phyloP scores from a whole-genome alignment of 2,329 filamentous ascomycete species.

The Aspergillaceae sp. region DNA sequence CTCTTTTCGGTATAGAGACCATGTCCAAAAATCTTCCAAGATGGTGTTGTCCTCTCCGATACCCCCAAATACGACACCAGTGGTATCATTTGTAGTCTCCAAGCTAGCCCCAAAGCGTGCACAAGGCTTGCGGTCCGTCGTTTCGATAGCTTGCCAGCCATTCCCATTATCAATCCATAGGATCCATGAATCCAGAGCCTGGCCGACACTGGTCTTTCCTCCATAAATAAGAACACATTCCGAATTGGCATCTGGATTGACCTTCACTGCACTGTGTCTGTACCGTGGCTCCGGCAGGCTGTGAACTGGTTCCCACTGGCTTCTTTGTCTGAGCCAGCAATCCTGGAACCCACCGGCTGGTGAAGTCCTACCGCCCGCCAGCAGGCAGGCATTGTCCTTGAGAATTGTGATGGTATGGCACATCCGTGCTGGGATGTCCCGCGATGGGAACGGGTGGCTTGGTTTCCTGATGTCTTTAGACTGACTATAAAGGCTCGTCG shows the following conservation, averaged over 20 bases:
- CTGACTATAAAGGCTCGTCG: constrained; percentile 41
- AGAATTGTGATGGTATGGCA: constrained; percentile 70
- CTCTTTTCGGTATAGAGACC: constrained; percentile 46
- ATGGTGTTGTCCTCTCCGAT: constrained; percentile 58
- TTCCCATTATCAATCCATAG: constrained; percentile 42
- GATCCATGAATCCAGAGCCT: constrained; percentile 45
- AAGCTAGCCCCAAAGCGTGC: constrained; percentile 52
- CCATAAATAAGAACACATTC: constrained; percentile 51
- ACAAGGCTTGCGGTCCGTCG: constrained; percentile 29
- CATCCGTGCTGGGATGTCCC: constrained; percentile 44
- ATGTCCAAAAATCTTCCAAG: constrained; percentile 54
- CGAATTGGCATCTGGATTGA: constrained; percentile 29
- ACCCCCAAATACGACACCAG: constrained; percentile 64
- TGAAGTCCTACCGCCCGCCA: constrained; percentile 71
- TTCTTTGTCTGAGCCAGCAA: constrained; percentile 63
- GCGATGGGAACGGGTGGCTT: constrained; percentile 37
- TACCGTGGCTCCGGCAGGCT: constrained; percentile 64
- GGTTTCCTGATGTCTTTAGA: constrained; percentile 39
- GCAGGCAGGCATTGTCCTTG: constrained; percentile 48
- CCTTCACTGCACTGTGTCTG: constrained; percentile 57
- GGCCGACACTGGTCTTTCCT: constrained; percentile 47
- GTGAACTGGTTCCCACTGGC: constrained; percentile 55
- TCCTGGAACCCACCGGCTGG: constrained; percentile 61
- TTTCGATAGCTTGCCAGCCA: constrained; percentile 44
- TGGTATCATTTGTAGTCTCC: constrained; percentile 29